Evolutionary conservation across 441 rosid genomes (phyloP), one percentile per base, ranked within the genome.

Genomic region (Aquilaria agallochum): DNA sequence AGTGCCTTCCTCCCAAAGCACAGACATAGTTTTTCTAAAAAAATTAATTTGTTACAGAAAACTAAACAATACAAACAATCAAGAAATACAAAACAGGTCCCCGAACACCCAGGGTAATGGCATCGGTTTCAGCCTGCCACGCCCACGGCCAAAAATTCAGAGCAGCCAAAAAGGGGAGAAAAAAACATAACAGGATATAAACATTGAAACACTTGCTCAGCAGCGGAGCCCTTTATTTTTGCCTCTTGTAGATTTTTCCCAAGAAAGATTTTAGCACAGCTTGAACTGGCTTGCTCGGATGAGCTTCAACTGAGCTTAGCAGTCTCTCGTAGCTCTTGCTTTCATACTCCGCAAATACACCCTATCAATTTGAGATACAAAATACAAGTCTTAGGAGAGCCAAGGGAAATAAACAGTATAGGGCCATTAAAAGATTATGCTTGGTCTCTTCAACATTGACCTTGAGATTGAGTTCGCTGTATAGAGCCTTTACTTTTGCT

Each of bases 241-340:
- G 82, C 70, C 97, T 89, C 88, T 89, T 87, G 90, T 89, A 91
- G 70, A 91, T 91, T 81, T 91, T 91, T 5, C 76, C 89, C 86
- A 86, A 65, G 76, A 91, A 91, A 2, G 92, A 84, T 78, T 84
- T 88, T 76, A 91, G 82, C 73, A 91, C 94, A 49, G 86, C 88
- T 69, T 91, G 90, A 68, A 91, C 83, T 61, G 89, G 78, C 71
- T 78, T 79, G 77, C 83, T 85, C 3, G 84, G 80, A 69, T 87
- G 93, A 64, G 78, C 86, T 69, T 87, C 95, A 3, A 92, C 87
- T 52, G 80, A 63, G 53, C 75, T 68, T 64, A 66, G 63, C 68
- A 92, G 76, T 72, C 76, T 85, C 80, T 81, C 87, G 12, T 84
- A 87, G 82, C 91, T 87, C 71, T 80, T 58, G 80, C 83, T 83